Conservation (phyloP, 106 monocot genomes). For the Phalaenopsis aphrodite region DNA sequence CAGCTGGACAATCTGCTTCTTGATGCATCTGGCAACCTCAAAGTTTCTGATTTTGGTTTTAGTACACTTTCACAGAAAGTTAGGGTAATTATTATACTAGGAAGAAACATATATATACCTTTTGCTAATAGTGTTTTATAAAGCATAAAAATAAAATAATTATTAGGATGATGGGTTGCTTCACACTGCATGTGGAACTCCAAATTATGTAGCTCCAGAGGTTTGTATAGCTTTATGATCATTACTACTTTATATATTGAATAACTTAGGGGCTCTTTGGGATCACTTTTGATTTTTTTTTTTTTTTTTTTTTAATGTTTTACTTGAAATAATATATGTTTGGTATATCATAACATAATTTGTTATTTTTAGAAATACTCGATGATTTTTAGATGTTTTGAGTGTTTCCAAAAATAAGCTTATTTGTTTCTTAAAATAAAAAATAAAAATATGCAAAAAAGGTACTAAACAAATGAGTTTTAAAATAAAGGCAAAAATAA, state of each 20-base stretch:
- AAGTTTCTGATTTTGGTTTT: conserved; percentile 92
- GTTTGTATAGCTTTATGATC: conserved; percentile 18
- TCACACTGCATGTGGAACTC: conserved; percentile 84
- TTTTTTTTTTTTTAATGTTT: too few relatives aligned
- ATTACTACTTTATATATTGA: background rate
- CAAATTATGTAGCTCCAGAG: conserved; percentile 96
- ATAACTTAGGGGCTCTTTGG: background rate
- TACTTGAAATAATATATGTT: too few relatives aligned
- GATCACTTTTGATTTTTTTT: too few relatives aligned
- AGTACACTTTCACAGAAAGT: conserved; percentile 81
- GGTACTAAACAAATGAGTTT: too few relatives aligned
- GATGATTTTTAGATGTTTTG: too few relatives aligned
- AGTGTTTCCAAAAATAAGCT: too few relatives aligned
- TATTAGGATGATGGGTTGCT: conserved; percentile 74
- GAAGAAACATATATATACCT: background rate
- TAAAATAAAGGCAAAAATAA: too few relatives aligned
- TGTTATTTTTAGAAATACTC: too few relatives aligned
- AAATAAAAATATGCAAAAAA: too few relatives aligned
- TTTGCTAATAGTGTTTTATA: background rate
- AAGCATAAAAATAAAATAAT: background rate
- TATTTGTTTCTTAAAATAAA: too few relatives aligned
- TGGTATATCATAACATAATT: too few relatives aligned
- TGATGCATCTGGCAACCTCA: conserved; percentile 60
- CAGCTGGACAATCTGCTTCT: conserved; percentile 94
- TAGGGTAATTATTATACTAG: conserved; percentile 37